phyloP scores from a whole-genome alignment of 495 filamentous ascomycete genomes.

The Penicilliopsis zonata region DNA sequence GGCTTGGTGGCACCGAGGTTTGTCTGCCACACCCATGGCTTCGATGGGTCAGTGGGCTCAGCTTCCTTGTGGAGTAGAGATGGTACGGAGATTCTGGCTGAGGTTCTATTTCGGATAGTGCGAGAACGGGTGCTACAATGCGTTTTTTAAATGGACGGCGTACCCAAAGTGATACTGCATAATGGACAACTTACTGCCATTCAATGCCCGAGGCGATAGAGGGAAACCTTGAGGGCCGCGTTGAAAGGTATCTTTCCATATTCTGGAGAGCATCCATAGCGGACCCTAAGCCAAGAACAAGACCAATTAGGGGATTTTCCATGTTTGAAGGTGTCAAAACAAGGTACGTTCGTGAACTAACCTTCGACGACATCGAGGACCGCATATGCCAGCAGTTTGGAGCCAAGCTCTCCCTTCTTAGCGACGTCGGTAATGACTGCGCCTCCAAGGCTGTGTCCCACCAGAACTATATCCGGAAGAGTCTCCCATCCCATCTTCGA shows the following conservation, averaged over 20 bases:
- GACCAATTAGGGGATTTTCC: neutral
- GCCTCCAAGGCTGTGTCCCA: slow-evolving; percentile 95
- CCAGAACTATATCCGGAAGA: slow-evolving; percentile 64
- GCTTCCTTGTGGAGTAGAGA: slow-evolving; percentile 49
- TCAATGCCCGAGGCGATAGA: slow-evolving; percentile 70
- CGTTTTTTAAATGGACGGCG: slow-evolving; percentile 1
- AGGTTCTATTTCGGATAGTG: slow-evolving; percentile 71
- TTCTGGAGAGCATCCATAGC: slow-evolving; percentile 87
- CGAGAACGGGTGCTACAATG: slow-evolving; percentile 55
- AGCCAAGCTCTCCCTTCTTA: slow-evolving; percentile 48
- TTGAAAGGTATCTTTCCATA: slow-evolving; percentile 86
- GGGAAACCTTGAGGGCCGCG: slow-evolving; percentile 66
- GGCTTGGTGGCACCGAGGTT: slow-evolving; percentile 73
- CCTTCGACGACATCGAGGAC: slow-evolving; percentile 96
- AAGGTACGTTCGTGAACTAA: slow-evolving; percentile 7
- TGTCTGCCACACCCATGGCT: slow-evolving; percentile 72
- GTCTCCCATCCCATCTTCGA: slow-evolving; percentile 54
- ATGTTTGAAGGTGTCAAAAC: no score
- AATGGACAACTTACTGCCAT: slow-evolving; percentile 58
- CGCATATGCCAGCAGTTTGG: slow-evolving; percentile 66
- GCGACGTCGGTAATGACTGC: slow-evolving; percentile 85
- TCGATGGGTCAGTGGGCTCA: slow-evolving; percentile 18
- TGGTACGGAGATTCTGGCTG: slow-evolving; percentile 79
- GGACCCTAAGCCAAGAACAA: slow-evolving; percentile 27
- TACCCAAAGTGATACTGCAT: slow-evolving; percentile 1